phyloP scores from a whole-genome alignment of 495 filamentous ascomycete genomes.

The Hyaloscypha hepaticicola region DNA sequence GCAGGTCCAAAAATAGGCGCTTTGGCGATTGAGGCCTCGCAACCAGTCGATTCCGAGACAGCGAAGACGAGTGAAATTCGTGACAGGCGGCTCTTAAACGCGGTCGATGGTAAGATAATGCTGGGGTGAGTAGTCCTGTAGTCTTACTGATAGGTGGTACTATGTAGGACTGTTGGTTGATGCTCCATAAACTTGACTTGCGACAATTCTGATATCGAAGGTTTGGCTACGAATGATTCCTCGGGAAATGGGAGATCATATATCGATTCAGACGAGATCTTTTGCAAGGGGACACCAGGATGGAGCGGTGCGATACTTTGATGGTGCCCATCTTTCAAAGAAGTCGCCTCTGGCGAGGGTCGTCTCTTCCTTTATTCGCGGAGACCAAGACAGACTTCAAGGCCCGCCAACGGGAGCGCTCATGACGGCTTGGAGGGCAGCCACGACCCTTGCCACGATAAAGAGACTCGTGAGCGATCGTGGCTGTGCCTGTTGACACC shows the following conservation, averaged over 20 bases:
- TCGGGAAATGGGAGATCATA: constrained; percentile 14
- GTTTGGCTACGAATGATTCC: constrained; percentile 12
- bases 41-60: constrained; percentile 27
- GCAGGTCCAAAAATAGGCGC: constrained; percentile 31
- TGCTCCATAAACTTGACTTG: constrained; percentile 28
- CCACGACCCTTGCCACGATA: constrained; percentile 11
- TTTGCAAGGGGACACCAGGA: constrained; percentile 32
- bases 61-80: constrained; percentile 19
- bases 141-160: constrained; percentile 14
- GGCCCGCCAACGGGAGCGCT: neutral
- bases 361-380: constrained; percentile 28
- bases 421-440: constrained; percentile 3
- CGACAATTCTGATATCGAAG: constrained; percentile 21
- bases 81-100: constrained; percentile 15
- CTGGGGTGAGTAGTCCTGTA: constrained; percentile 8
- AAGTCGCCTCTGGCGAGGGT: constrained; percentile 28
- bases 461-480: neutral
- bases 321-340: constrained; percentile 34
- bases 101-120: neutral
- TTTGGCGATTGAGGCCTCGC: constrained; percentile 20
- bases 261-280: constrained; percentile 23
- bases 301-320: constrained; percentile 27
- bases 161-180: constrained; percentile 15
- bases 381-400: neutral
- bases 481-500: constrained; percentile 4